Evolutionary conservation across 2,329 filamentous ascomycete genomes (phyloP).

Genomic region (Colletotrichum phormii): DNA sequence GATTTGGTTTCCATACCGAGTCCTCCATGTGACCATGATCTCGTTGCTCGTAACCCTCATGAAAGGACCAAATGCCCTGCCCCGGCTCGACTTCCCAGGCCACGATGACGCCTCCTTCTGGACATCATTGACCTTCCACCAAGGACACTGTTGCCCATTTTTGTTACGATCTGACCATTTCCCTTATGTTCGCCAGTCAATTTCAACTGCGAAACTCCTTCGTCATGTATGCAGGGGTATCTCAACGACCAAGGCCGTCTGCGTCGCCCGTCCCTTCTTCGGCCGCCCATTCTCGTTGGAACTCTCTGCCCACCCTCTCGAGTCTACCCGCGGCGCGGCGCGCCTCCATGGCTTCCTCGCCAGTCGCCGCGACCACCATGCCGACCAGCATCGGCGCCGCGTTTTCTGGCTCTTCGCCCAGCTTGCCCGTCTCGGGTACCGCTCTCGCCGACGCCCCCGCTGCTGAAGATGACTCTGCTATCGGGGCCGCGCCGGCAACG

Average conservation of each 20-base stretch:
- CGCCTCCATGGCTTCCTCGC: slow-evolving; percentile 62
- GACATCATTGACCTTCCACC: background rate
- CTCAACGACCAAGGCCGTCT: slow-evolving; percentile 4
- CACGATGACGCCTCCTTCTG: background rate
- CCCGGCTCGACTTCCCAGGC: background rate
- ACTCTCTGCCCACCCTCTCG: slow-evolving; percentile 65
- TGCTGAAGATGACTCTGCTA: background rate
- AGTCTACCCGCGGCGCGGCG: slow-evolving; percentile 63
- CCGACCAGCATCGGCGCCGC: slow-evolving; percentile 65
- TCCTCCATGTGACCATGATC: slow-evolving; percentile 11
- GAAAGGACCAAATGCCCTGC: slow-evolving; percentile 4
- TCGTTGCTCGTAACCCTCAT: slow-evolving; percentile 25
- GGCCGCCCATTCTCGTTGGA: slow-evolving; percentile 65
- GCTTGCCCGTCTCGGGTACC: slow-evolving; percentile 17
- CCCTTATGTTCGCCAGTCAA: too few species aligned
- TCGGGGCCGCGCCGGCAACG: slow-evolving; percentile 12
- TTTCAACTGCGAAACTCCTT: too few species aligned
- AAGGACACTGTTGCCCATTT: background rate
- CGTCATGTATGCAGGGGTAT: too few species aligned
- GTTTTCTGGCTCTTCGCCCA: slow-evolving; percentile 17
- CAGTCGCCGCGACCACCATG: slow-evolving; percentile 63
- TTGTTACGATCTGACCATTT: background rate
- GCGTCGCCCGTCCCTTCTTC: slow-evolving; percentile 40
- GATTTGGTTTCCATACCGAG: slow-evolving; percentile 9
- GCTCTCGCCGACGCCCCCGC: slow-evolving; percentile 6